Evolutionary conservation across 2,329 filamentous ascomycete genomes (phyloP), one percentile per base, ranked within the genome.

Genomic region (Penicillium sp.): DNA sequence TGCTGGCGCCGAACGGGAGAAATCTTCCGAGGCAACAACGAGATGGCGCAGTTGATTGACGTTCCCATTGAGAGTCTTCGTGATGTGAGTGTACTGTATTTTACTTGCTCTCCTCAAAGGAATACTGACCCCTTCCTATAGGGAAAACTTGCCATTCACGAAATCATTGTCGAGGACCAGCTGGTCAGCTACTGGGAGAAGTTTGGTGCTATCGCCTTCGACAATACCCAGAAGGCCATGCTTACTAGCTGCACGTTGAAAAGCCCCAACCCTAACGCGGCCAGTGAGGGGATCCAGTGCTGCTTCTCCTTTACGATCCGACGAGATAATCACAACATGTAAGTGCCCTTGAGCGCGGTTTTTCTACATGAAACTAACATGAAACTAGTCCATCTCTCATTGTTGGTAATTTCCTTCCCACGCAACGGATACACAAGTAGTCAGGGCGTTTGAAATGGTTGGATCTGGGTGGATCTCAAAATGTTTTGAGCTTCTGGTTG

Each of bases 121-220:
- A 32, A 6, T 6, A 31, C 46, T 57, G 39, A 56, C 26, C 11
- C 27, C 11, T 40, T 20, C 29, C 39, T 43, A 39, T 47, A 95
- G 90, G 93, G 93, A 51, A 94, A 94, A 61, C 85, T 97, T 54
- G 88, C 93, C 10, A 79, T 98, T 39, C 93, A 98, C 66, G 90
- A 98, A 67, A 94, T 98, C 53, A 81, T 98, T 36, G 89, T 89
- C 2, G 93, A 98, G 72, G 89, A 95, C 51, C 94, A 90, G 32
- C 81, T 95, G 50, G 93, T 97, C 44, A 87, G 88, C 60, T 98
- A 98, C 63, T 98, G 93, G 93, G 93, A 98, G 70, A 95, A 98
- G 63, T 98, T 98, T 63, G 90, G 91, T 41, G 91, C 89, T 4
- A 97, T 98, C 60, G 94, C 93, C 8, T 98, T 98, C 69, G 93